These are phyloP conservation scores for Lachnellula cervina DNA, from an alignment of 2,329 filamentous ascomycete genomes.

Conservation along the genomic window DNA sequence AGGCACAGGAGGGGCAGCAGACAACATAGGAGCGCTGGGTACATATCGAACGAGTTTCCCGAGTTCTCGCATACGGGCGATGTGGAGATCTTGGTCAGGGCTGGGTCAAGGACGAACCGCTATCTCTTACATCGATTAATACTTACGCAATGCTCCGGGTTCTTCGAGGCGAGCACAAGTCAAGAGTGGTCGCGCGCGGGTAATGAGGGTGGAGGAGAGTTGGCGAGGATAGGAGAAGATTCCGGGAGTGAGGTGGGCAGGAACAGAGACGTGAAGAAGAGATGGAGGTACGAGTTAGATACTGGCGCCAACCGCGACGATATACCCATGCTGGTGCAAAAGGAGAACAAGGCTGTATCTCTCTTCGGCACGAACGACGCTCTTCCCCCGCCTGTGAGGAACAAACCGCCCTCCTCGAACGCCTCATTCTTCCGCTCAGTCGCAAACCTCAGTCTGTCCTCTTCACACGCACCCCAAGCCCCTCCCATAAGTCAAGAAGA, in stretches of 20 bases:
- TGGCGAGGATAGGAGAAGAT: slow-evolving; percentile 49
- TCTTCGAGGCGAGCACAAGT: slow-evolving; percentile 83
- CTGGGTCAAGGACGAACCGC: slow-evolving; percentile 67
- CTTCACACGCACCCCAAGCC: slow-evolving; percentile 43
- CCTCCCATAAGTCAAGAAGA: slow-evolving; percentile 53
- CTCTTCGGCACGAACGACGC: slow-evolving; percentile 50
- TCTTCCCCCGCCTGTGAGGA: slow-evolving; percentile 50
- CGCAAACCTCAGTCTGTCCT: slow-evolving; percentile 62
- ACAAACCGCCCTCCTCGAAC: slow-evolving; percentile 57
- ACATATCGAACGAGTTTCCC: slow-evolving; percentile 83
- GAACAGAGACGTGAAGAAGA: slow-evolving; percentile 36
- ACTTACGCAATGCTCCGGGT: slow-evolving; percentile 83
- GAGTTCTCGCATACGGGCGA: slow-evolving; percentile 87
- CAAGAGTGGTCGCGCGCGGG: slow-evolving; percentile 62
- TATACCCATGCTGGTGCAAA: slow-evolving; percentile 83
- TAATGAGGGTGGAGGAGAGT: slow-evolving; percentile 31
- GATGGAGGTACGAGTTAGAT: slow-evolving; percentile 88
- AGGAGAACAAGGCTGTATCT: slow-evolving; percentile 49
- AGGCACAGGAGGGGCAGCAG: slow-evolving; percentile 71
- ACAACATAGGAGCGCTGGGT: slow-evolving; percentile 63
- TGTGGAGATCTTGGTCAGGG: slow-evolving; percentile 78
- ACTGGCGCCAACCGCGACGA: slow-evolving; percentile 67
- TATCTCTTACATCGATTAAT: slow-evolving; percentile 88
- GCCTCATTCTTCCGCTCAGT: slow-evolving; percentile 82
- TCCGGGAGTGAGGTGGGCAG: slow-evolving; percentile 35